A percentile compares a stretch with the other conserved stretches of the same genome.
These are phyloP conservation scores for Sideroxylon spinosum DNA, from an alignment of 179 eudicot genomes.

Conservation along the genomic window DNA sequence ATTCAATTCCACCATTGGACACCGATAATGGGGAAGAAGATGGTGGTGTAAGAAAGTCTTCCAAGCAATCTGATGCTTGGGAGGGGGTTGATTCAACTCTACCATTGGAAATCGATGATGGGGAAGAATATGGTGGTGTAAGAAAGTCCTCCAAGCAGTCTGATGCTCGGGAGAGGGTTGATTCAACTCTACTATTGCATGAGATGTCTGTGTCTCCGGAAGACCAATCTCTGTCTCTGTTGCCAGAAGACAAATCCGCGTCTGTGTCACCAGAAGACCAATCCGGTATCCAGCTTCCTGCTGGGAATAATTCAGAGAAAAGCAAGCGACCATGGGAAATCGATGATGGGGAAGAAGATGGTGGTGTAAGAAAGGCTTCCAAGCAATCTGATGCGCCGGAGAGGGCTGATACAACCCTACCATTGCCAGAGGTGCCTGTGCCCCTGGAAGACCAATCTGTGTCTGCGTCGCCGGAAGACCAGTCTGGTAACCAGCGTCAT, in stretches of 20 bases:
- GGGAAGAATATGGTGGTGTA: constrained; percentile 32
- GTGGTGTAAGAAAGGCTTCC: constrained; percentile 31
- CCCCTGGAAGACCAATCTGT: constrained; percentile 19
- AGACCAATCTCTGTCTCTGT: constrained; percentile 6
- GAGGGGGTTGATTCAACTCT: constrained; percentile 28
- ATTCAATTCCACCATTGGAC: constrained; percentile 33
- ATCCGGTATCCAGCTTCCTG: constrained; percentile 26
- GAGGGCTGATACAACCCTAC: constrained; percentile 22
- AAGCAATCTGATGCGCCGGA: constrained; percentile 31
- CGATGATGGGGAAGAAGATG: constrained; percentile 40
- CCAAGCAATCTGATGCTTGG: constrained; percentile 27
- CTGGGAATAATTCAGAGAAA: constrained; percentile 37
- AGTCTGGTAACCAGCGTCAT: constrained; percentile 26
- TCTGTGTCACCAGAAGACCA: background rate
- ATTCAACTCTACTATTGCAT: constrained; percentile 23
- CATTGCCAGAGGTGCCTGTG: constrained; percentile 24
- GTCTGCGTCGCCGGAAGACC: background rate
- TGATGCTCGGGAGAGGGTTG: constrained; percentile 24
- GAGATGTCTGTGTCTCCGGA: constrained; percentile 27
- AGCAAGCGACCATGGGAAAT: constrained; percentile 51
- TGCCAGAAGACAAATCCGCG: too few relatives aligned
- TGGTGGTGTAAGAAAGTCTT: constrained; percentile 30
- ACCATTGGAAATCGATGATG: constrained; percentile 40
- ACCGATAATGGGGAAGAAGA: constrained; percentile 41
- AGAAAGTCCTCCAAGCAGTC: constrained; percentile 37